Evolutionary conservation across 140 eudicot genomes (phyloP), one percentile per base, ranked within the genome.

Genomic region (Senecio squalidus): DNA sequence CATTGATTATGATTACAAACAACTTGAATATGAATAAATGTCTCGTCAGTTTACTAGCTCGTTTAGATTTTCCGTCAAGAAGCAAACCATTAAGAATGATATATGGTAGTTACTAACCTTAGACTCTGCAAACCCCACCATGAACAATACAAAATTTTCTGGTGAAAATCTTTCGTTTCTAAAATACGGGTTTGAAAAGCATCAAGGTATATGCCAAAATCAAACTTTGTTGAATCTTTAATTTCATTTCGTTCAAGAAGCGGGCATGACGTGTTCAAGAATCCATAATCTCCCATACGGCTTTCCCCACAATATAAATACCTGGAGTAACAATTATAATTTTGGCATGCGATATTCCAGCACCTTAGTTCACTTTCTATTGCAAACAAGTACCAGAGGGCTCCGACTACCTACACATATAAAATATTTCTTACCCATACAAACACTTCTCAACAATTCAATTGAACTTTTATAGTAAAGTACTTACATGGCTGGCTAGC

Each of bases 81-180:
- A 59, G 4, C 15, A 26, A 40, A 22, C 54, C n/a, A 20, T n/a
- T 4, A 11, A 69, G 4, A 2, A 23, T 15, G 27, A 43, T 46
- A 2, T 13, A 14, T 29, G 31, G 40, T 10, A 44, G 45, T 45
- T 43, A 54, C 77, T 43, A 57, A 87, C 96, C 96, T 87, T 68
- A 87, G 60, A 73, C 66, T 83, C 54, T 78, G 76, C 76, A 89
- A 62, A 15, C 97, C 97, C 93, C 95, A 89, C 97, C 95, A 85
- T 27, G 85, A 85, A 78, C 97, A 85, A 53, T 82, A 89, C 38
- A 80, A 60, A 30, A 80, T 16, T 46, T 82, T 85, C 41, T 55
- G 49, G 2, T 26, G 55, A 10, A 89, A 78, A 39, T 75, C 60
- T 48, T 41, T 66, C 6, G 74, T 66, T 62, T 82, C 82, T 23